Base-by-base conservation (phyloP, 2,329 filamentous ascomycete genomes). In the Claviceps capensis region DNA sequence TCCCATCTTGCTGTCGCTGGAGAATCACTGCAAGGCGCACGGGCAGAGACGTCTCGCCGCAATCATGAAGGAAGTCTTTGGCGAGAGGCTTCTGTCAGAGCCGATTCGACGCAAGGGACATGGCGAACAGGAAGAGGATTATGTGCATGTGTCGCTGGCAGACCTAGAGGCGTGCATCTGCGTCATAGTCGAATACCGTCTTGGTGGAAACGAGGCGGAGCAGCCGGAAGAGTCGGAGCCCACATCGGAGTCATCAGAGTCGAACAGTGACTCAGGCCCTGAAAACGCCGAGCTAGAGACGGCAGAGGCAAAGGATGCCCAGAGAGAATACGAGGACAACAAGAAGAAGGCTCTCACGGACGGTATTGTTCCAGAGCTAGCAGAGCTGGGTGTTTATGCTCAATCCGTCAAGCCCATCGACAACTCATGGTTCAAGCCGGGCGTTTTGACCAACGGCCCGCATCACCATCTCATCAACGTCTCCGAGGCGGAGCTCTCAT, bases 381-480 rank as follows among this genome's bases (percentile, higher is more conserved):
- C 80, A 1, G 76, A 75, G 43, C 69, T 86, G 0, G 82, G 82
- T 3, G 79, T 86, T 2, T 86, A 85, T 57, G 82, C 82, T 0
- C 82, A 86, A 61, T 83, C 79, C 0, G 80, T 85, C 52, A 86
- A 86, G 61, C 82, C 82, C 0, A 66, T 67, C 51, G 75, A 85
- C 63, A 78, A 81, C 58, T 81, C 79, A 0, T 86, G 82, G 82
- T 84, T 75, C 60, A 74, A 79, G 17, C 59, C 67, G 3, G 70
- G 68, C 2, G 57, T 65, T 16, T 63, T 77, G 26, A 61, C 71
- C 61, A 79, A 84, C 52, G 77, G 73, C 0, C 81, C 80, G 36
- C 78, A 82, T 55, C 77, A 83, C 59, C 81, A 83, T 53, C 74
- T 83, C 55, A 82, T 84, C 72, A 86, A 86, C 59, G 74, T 86